Evolutionary conservation across 1,284 basidiomycete species (phyloP), one percentile per base, ranked within the genome.

Genomic region (Grifola frondosa): DNA sequence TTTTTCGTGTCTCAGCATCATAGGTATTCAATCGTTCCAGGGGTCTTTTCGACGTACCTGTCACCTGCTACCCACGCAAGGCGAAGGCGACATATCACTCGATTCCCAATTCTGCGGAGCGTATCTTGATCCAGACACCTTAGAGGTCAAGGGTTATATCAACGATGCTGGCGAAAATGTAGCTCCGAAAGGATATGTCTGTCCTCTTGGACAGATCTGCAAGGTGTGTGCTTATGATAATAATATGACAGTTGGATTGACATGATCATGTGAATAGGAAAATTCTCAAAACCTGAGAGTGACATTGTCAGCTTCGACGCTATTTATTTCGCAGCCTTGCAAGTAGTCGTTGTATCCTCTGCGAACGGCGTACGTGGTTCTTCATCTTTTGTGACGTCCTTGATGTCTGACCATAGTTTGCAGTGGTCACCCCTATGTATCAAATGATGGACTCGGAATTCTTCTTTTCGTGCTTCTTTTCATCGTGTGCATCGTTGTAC

Each of bases 361-460:
- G 85, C 88, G 49, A 83, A 85, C 59, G 79, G 78, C 37, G 86
- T 88, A 55, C 39, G 82, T 70, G 3, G 23, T 28, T 35, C 34
- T 19, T 22, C 22, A 28, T 22, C 12, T 13, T 23, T 10, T 9
- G 37, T 30, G 13, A 3, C 15, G 2, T 6, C 4, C 1, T 28
- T 17, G 4, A n/a, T 30, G 5, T 22, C 35, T 50, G 5, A 48
- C 25, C 9, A 11, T 30, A 10, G n/a, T 13, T 22, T 37, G 10
- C 36, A 88, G 82, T 91, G 86, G 87, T 71, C 84, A 2, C 67
- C 77, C 0, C 70, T 88, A 97, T 98, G 96, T 98, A 97, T 66
- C 64, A 71, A 31, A 87, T 92, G 75, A 91, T 97, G 66, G 91
- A 95, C 56, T 77, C 95, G 2, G 96, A 99, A 62, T 96, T 88